Evolutionary conservation across 257 asterid genomes (phyloP).

Genomic region (Linaria vulgaris): DNA sequence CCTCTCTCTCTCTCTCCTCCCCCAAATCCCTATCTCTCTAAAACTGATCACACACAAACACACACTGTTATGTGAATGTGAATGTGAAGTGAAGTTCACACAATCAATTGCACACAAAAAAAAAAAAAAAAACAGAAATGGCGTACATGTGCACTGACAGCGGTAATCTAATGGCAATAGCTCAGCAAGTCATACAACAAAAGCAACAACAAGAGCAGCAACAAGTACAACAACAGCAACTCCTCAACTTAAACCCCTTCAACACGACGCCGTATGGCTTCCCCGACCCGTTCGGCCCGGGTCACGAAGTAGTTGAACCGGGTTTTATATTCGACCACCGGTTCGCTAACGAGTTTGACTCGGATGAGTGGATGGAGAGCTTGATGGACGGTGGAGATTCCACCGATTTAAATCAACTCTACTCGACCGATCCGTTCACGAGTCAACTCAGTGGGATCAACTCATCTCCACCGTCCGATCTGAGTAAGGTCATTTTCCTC

Average conservation of each 20-base stretch:
- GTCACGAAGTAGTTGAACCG: constrained; percentile 49
- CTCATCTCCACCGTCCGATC: constrained; percentile 65
- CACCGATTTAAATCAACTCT: constrained; percentile 46
- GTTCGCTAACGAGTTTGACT: constrained; percentile 83
- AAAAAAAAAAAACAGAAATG: constrained; percentile 39
- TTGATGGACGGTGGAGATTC: constrained; percentile 83
- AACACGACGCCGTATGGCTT: constrained; percentile 16
- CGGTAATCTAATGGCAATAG: constrained; percentile 98
- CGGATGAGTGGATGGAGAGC: constrained; percentile 99
- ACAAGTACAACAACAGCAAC: constrained; percentile 59
- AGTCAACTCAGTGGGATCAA: constrained; percentile 51
- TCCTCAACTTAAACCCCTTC: constrained; percentile 54
- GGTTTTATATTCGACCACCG: constrained; percentile 74
- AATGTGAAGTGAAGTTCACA: too few relatives aligned
- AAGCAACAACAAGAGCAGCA: constrained; percentile 91
- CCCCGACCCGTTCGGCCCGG: constrained; percentile 82
- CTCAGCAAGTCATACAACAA: constrained; percentile 91
- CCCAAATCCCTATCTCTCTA: too few relatives aligned
- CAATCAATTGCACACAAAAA: too few relatives aligned
- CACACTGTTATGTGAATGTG: too few relatives aligned
- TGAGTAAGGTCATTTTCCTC: constrained; percentile 57
- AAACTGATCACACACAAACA: too few relatives aligned
- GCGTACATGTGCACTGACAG: constrained; percentile 96
- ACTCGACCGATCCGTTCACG: constrained; percentile 68
- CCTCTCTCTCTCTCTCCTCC: too few relatives aligned